phyloP scores from a whole-genome alignment of 148 eudicot species.

The Rhododendron ovatum region DNA sequence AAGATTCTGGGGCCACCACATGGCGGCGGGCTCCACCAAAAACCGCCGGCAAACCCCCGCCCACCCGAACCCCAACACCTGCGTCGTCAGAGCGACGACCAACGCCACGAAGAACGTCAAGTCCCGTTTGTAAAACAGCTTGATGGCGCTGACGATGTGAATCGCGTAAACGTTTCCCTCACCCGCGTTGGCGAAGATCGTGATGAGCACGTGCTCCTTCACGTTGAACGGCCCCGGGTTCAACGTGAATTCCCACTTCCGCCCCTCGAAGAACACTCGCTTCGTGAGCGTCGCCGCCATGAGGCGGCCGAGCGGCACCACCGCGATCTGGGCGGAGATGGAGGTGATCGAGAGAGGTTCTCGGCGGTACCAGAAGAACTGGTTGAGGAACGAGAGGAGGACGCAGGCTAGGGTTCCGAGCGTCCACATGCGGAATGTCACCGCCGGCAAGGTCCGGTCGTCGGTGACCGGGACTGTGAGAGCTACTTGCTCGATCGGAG shows the following conservation, averaged over 20 bases:
- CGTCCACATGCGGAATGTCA: conserved; percentile 82
- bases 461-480: conserved; percentile 77
- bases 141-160: conserved; percentile 66
- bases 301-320: conserved; percentile 83
- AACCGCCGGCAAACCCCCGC: conserved; percentile 82
- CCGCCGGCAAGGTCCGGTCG: conserved; percentile 55
- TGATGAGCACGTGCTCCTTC: conserved; percentile 86
- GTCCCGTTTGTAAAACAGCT: conserved; percentile 54
- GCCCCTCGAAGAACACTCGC: conserved; percentile 59
- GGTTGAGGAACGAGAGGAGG: conserved; percentile 72
- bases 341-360: conserved; percentile 69
- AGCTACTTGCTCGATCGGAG: conserved; percentile 69
- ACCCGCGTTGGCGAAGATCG: conserved; percentile 82
- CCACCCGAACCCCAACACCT: conserved; percentile 96
- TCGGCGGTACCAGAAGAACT: conserved; percentile 82
- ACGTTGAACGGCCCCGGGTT: conserved; percentile 84
- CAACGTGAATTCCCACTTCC: conserved; percentile 48
- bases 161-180: conserved; percentile 82
- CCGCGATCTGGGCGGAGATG: conserved; percentile 88
- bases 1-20: conserved; percentile 97
- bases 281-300: conserved; percentile 60
- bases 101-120: conserved; percentile 60
- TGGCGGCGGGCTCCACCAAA: conserved; percentile 81
- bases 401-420: conserved; percentile 63
- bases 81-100: conserved; percentile 73